Evolutionary conservation across 306 rosid species (phyloP).

Genomic region (Comarum palustre): DNA sequence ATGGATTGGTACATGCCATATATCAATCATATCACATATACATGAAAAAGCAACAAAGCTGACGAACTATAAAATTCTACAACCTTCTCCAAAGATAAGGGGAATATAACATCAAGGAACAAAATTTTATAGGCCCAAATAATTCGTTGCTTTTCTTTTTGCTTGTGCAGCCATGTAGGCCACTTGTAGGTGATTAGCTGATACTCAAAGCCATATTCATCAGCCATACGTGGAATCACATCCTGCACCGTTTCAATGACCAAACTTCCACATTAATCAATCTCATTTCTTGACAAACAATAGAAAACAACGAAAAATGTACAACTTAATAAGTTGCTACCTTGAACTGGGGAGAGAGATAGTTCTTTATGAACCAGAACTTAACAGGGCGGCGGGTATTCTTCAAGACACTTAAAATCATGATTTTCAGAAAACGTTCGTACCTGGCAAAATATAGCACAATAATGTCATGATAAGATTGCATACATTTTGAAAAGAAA

Average conservation of each 20-base stretch:
- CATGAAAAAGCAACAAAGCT: constrained; percentile 22
- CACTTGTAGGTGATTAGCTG: constrained; percentile 93
- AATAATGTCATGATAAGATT: neutral
- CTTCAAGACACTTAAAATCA: constrained; percentile 93
- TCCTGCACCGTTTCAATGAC: constrained; percentile 45
- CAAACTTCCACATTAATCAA: constrained; percentile 25
- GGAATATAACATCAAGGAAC: constrained; percentile 96
- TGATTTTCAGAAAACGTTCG: constrained; percentile 91
- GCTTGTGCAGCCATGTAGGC: constrained; percentile 99
- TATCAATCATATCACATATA: constrained; percentile 23
- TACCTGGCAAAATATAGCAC: constrained; percentile 55
- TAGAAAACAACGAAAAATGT: constrained; percentile 1
- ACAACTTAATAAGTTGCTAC: constrained; percentile 34
- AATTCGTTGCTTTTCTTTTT: constrained; percentile 93
- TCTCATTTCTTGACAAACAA: constrained; percentile 14
- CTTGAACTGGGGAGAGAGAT: constrained; percentile 96
- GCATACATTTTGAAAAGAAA: neutral
- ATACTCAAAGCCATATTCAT: constrained; percentile 84
- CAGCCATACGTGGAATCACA: constrained; percentile 89
- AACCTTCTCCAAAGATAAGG: constrained; percentile 97
- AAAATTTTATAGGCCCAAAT: constrained; percentile 99
- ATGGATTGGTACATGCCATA: constrained; percentile 25
- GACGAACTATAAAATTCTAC: constrained; percentile 16
- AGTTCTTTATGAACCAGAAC: constrained; percentile 99
- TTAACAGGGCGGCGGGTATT: constrained; percentile 90